Conservation (phyloP, 169 alveolate genomes). For the Eimeria maxima region DNA sequence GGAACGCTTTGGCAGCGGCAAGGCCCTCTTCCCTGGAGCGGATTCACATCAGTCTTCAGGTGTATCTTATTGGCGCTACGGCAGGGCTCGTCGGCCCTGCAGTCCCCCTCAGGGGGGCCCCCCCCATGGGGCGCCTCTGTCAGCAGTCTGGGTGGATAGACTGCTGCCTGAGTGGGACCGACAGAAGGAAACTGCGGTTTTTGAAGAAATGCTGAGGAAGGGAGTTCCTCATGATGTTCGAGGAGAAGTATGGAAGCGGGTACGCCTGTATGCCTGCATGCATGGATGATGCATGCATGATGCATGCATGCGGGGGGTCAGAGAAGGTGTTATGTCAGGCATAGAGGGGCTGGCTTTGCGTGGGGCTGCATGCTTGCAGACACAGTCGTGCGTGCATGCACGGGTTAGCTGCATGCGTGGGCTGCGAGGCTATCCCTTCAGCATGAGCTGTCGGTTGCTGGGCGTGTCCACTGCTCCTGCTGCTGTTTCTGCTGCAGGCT, state of each 20-base stretch:
- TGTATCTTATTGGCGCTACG: neutral
- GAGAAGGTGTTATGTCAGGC: no score
- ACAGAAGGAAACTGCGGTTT: slow-evolving; percentile 95
- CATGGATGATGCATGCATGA: neutral
- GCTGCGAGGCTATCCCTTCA: no score
- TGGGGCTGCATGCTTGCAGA: neutral
- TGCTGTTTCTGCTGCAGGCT: slow-evolving; percentile 77
- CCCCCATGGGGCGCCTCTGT: slow-evolving; percentile 31
- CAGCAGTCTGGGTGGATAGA: slow-evolving; percentile 71
- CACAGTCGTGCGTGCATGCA: neutral
- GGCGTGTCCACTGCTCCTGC: slow-evolving; percentile 16
- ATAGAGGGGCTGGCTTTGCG: no score
- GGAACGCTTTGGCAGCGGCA: slow-evolving; percentile 96
- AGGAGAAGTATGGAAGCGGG: neutral
- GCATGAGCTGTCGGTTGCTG: neutral
- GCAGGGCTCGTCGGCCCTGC: neutral
- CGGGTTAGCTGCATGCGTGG: neutral
- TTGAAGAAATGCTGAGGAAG: neutral
- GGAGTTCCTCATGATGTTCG: slow-evolving; percentile 79
- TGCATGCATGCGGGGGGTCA: no score
- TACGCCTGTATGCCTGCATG: neutral
- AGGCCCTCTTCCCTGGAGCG: slow-evolving; percentile 82
- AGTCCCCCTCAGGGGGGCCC: slow-evolving; percentile 19
- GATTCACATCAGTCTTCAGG: slow-evolving; percentile 85
- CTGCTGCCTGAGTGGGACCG: slow-evolving; percentile 76